Conservation (phyloP, 2,329 filamentous ascomycete genomes). For the Xylariaceae sp. region DNA sequence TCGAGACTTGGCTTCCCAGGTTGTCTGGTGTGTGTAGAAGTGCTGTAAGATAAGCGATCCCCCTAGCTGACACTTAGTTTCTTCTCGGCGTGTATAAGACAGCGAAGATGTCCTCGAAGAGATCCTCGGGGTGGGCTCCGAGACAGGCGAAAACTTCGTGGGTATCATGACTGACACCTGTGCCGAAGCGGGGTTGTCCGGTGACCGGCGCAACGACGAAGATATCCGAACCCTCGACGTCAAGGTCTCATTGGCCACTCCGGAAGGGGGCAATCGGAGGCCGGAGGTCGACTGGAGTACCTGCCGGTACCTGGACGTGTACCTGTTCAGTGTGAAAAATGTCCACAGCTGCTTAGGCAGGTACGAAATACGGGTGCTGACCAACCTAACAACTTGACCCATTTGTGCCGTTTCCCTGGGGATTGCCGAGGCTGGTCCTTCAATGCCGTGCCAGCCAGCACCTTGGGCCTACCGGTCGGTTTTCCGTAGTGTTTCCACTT, state of each 20-base stretch:
- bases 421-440: background rate
- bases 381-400: background rate
- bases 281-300: background rate
- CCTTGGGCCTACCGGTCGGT: background rate
- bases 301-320: too few relatives aligned
- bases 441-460: background rate
- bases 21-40: background rate
- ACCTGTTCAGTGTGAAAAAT: too few relatives aligned
- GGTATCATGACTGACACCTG: constrained; percentile 19
- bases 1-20: constrained; percentile 16
- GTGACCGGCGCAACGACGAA: constrained; percentile 21
- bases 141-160: constrained; percentile 17
- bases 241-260: background rate
- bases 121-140: constrained; percentile 14
- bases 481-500: background rate
- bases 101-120: constrained; percentile 25
- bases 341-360: too few relatives aligned
- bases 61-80: constrained; percentile 26
- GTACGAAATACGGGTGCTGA: too few relatives aligned
- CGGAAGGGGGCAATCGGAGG: background rate
- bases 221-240: background rate
- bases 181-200: constrained; percentile 28
- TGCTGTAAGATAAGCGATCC: constrained; percentile 25
- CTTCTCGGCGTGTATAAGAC: constrained; percentile 27
- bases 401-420: background rate